phyloP scores from a whole-genome alignment of 2,329 filamentous ascomycete genomes.

The Xylariaceae sp. region DNA sequence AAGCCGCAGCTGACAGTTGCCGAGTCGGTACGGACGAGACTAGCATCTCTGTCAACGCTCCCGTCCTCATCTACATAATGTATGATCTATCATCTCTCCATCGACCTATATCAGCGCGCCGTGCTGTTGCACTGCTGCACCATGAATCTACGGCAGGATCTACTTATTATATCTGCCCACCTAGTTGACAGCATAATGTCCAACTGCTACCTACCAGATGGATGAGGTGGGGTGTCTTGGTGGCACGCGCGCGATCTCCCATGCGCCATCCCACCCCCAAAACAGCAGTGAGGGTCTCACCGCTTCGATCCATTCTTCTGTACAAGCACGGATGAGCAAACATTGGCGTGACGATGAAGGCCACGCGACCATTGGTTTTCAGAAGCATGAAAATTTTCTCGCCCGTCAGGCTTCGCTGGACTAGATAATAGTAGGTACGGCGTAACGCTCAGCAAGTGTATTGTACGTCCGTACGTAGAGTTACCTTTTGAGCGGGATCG shows the following conservation, averaged over 20 bases:
- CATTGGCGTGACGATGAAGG: conserved; percentile 6
- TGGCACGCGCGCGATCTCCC: conserved; percentile 20
- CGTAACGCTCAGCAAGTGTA: too few species aligned
- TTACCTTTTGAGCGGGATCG: not conserved
- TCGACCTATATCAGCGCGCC: too few species aligned
- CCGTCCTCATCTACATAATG: too few species aligned
- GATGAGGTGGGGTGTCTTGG: conserved; percentile 12
- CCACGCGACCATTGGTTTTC: conserved; percentile 13
- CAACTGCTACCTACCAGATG: not conserved
- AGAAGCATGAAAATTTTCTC: conserved; percentile 14
- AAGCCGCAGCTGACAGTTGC: too few species aligned
- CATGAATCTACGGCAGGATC: too few species aligned
- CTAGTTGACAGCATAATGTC: not conserved
- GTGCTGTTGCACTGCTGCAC: too few species aligned
- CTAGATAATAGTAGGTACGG: not conserved
- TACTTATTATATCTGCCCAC: not conserved
- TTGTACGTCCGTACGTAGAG: too few species aligned
- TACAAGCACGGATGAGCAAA: conserved; percentile 18
- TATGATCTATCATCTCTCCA: too few species aligned
- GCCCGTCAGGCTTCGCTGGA: conserved; percentile 7
- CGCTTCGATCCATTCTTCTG: conserved; percentile 18
- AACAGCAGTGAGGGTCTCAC: conserved; percentile 30
- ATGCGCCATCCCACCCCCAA: conserved; percentile 29
- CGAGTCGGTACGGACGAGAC: too few species aligned
- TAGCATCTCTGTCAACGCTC: too few species aligned